Evolutionary conservation across 257 asterid genomes (phyloP).

Genomic region (Ilex asprella): DNA sequence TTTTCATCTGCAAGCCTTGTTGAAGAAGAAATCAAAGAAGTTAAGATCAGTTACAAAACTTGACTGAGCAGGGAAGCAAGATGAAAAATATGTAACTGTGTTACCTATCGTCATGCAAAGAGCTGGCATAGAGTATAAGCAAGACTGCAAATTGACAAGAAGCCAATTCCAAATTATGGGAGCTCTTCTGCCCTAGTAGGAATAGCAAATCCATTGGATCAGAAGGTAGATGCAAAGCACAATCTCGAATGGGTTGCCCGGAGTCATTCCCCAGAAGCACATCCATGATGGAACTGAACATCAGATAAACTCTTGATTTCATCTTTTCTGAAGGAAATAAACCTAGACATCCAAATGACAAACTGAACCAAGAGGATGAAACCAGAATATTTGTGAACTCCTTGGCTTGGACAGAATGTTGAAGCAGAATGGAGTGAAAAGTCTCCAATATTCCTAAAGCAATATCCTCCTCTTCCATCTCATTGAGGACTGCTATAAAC

Average conservation of each 20-base stretch:
- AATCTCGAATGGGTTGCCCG: conserved; percentile 68
- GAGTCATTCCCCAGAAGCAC: conserved; percentile 56
- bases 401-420: conserved; percentile 43
- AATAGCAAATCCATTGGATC: conserved; percentile 86
- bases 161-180: conserved; percentile 46
- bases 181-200: conserved; percentile 81
- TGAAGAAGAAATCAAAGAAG: conserved; percentile 1
- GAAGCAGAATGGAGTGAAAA: conserved; percentile 56
- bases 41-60: conserved; percentile 1
- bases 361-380: conserved; percentile 82
- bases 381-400: conserved; percentile 47
- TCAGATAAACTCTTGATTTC: conserved; percentile 58
- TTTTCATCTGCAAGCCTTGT: conserved; percentile 79
- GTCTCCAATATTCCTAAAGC: conserved; percentile 71
- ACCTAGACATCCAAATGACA: conserved; percentile 81
- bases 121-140: conserved; percentile 57
- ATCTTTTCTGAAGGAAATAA: conserved; percentile 63
- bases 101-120: conserved; percentile 81
- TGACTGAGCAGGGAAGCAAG: not conserved
- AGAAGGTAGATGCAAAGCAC: conserved; percentile 61
- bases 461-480: conserved; percentile 64
- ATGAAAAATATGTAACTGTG: conserved; percentile 7
- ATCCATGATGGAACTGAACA: conserved; percentile 57
- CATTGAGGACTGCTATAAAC: conserved; percentile 49
- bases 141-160: conserved; percentile 74